phyloP scores from a whole-genome alignment of 164 flowering plant species.

The Umbilicus rupestris region DNA sequence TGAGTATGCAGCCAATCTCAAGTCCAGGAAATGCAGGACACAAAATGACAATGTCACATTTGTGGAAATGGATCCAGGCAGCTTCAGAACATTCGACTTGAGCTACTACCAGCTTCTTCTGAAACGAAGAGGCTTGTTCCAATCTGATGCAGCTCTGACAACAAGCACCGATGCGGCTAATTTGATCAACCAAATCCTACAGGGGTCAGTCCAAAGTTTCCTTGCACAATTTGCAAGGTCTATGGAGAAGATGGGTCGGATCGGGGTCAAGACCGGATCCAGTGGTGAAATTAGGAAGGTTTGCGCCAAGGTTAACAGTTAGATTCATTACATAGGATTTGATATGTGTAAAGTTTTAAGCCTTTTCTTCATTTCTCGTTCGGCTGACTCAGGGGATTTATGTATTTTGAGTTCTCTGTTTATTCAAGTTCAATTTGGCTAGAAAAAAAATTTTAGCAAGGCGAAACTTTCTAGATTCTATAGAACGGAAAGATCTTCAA shows the following conservation, averaged over 20 bases:
- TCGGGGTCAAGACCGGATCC: conserved; percentile 32
- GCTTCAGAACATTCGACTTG: conserved; percentile 38
- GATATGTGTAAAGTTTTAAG: too few relatives aligned
- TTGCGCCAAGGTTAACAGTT: conserved; percentile 29
- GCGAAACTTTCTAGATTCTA: not conserved
- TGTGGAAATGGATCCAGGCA: conserved; percentile 61
- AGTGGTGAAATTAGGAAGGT: conserved; percentile 34
- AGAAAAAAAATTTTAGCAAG: too few relatives aligned
- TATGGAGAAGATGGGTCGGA: conserved; percentile 49
- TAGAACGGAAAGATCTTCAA: not conserved
- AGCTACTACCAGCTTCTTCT: conserved; percentile 32
- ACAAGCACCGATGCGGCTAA: conserved; percentile 21
- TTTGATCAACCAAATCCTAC: conserved; percentile 21
- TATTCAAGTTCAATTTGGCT: too few relatives aligned
- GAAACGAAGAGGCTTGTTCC: conserved; percentile 40
- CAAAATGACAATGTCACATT: conserved; percentile 26
- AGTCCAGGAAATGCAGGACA: conserved; percentile 29
- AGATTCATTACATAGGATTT: not conserved
- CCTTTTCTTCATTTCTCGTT: too few relatives aligned
- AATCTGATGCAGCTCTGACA: conserved; percentile 42
- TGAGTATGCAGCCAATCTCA: conserved; percentile 35
- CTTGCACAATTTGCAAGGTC: conserved; percentile 34
- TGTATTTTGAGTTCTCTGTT: too few relatives aligned
- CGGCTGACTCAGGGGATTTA: too few relatives aligned
- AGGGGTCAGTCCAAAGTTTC: conserved; percentile 24